Conservation (phyloP, 768 basidiomycete genomes). For the Termitomyces bulborhizus region DNA sequence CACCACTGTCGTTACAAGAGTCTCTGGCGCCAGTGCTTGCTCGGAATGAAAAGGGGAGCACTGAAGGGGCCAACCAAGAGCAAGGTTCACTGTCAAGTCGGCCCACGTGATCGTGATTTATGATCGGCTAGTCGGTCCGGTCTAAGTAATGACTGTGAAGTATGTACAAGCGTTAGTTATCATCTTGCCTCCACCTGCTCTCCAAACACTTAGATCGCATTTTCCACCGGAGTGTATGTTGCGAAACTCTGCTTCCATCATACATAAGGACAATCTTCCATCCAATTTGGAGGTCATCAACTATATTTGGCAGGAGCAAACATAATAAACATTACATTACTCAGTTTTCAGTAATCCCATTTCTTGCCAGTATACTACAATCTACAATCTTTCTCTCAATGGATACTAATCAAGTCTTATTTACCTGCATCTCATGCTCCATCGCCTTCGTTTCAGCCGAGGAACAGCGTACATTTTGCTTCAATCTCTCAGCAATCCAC, state of each 20-base stretch:
- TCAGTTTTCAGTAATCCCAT: neutral
- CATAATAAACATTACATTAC: slow-evolving; percentile 5
- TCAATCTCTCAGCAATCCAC: neutral
- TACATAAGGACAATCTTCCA: too few species aligned
- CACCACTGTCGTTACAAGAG: neutral
- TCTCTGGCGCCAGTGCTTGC: neutral
- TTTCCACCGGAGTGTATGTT: too few species aligned
- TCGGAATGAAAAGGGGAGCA: neutral
- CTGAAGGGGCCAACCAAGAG: neutral
- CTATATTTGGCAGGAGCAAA: neutral
- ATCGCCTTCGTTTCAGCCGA: slow-evolving; percentile 81
- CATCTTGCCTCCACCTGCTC: too few species aligned
- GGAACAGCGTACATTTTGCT: slow-evolving; percentile 64
- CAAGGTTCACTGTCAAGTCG: neutral
- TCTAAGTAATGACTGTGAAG: too few species aligned
- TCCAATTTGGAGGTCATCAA: too few species aligned
- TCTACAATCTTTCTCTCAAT: slow-evolving; percentile 16
- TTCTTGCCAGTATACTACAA: neutral
- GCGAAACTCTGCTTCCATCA: too few species aligned
- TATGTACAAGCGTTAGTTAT: too few species aligned
- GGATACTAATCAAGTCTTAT: slow-evolving; percentile 37
- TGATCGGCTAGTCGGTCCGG: neutral
- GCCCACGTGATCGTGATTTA: slow-evolving; percentile 13
- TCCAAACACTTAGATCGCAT: too few species aligned
- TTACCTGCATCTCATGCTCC: slow-evolving; percentile 87